Evolutionary conservation across 805 yeast genomes (phyloP).

Genomic region (Saccharomycopsis selenospora): DNA sequence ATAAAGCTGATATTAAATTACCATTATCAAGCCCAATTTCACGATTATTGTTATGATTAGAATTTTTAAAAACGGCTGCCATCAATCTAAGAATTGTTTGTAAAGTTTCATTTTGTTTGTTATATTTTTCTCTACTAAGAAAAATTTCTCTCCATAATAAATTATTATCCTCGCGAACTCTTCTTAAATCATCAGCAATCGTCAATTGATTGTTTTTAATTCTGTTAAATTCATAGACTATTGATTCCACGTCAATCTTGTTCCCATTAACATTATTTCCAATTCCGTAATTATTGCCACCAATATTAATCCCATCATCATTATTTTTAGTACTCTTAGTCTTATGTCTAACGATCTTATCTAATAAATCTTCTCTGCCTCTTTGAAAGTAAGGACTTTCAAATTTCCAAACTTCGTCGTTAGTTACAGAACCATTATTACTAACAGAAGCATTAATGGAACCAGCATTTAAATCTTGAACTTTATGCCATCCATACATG

Average conservation of each 20-base stretch:
- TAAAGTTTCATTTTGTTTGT: constrained; percentile 78
- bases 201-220: constrained; percentile 72
- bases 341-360: constrained; percentile 66
- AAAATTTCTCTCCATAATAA: constrained; percentile 86
- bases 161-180: constrained; percentile 83
- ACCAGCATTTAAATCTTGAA: constrained; percentile 83
- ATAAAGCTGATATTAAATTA: constrained; percentile 11
- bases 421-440: constrained; percentile 29
- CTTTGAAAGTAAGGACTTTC: constrained; percentile 70
- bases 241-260: constrained; percentile 39
- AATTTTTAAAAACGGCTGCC: constrained; percentile 47
- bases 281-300: neutral
- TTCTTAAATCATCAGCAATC: constrained; percentile 74
- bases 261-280: neutral
- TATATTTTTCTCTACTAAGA: constrained; percentile 75
- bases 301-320: constrained; percentile 11
- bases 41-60: constrained; percentile 6
- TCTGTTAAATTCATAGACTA: constrained; percentile 65
- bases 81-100: constrained; percentile 82
- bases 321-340: constrained; percentile 21
- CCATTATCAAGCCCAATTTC: constrained; percentile 15
- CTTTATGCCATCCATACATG: constrained; percentile 99
- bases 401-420: constrained; percentile 86
- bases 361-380: constrained; percentile 78
- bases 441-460: constrained; percentile 34